These are phyloP conservation scores for Venturia carpophila DNA, from an alignment of 2,329 filamentous ascomycete species.

Conservation along the genomic window DNA sequence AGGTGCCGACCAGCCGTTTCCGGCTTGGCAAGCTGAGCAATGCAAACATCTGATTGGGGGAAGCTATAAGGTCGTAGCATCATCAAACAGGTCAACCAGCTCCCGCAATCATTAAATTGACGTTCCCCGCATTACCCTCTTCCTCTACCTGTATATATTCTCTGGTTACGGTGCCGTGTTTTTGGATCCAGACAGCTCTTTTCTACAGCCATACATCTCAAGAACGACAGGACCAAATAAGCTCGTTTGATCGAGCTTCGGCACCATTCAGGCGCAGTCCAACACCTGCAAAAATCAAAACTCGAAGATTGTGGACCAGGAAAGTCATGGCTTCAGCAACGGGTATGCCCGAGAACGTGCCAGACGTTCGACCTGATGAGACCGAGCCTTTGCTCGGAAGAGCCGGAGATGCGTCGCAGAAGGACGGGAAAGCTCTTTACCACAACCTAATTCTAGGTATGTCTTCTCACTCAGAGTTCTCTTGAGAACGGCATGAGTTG, in stretches of 20 bases:
- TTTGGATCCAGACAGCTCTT: background rate
- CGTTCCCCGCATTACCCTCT: background rate
- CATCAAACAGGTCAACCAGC: constrained; percentile 1
- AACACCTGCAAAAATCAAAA: no score
- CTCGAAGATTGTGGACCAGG: no score
- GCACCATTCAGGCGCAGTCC: background rate
- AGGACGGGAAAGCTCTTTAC: constrained; percentile 53
- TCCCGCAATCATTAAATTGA: background rate
- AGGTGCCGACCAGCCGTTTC: background rate
- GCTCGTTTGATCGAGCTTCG: background rate
- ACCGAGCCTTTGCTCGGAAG: constrained; percentile 64
- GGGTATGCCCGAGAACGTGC: constrained; percentile 51
- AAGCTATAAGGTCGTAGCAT: background rate
- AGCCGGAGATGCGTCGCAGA: constrained; percentile 66
- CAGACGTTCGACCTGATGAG: constrained; percentile 39
- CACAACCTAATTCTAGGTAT: constrained; percentile 69
- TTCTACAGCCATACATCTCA: background rate
- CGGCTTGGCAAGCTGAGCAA: background rate
- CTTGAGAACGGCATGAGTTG: no score
- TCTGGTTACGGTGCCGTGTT: background rate
- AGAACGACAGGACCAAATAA: background rate
- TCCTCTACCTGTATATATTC: background rate
- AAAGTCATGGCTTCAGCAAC: constrained; percentile 59
- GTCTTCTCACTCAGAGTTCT: constrained; percentile 21
- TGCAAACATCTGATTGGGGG: background rate